These are phyloP conservation scores for Chimonanthus praecox DNA, from an alignment of 164 flowering plant species.

Conservation along the genomic window DNA sequence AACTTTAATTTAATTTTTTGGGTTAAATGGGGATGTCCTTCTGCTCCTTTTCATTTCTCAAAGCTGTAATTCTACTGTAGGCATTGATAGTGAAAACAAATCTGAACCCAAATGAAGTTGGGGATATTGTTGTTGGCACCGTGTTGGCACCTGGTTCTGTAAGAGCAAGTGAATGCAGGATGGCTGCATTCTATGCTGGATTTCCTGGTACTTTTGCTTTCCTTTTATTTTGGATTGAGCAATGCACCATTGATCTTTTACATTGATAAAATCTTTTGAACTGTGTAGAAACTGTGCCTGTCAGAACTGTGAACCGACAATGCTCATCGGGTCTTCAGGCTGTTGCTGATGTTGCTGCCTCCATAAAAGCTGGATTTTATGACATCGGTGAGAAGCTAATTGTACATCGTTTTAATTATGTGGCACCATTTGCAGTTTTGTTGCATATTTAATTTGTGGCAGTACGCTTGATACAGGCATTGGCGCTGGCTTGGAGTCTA, in stretches of 20 bases:
- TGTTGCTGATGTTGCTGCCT: conserved; percentile 99
- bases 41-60: not conserved
- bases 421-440: not conserved
- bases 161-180: conserved; percentile 93
- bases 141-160: conserved; percentile 89
- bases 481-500: conserved; percentile 94
- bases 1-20: not conserved
- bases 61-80: conserved; percentile 26
- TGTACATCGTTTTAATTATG: not conserved
- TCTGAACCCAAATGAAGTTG: conserved; percentile 82
- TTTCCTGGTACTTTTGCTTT: conserved; percentile 62
- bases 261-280: not conserved
- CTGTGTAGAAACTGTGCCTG: conserved; percentile 74
- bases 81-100: conserved; percentile 87
- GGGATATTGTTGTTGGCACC: conserved; percentile 93
- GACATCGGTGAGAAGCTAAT: conserved; percentile 61
- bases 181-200: conserved; percentile 99
- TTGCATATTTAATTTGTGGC: not conserved
- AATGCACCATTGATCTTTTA: not conserved
- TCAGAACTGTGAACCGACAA: conserved; percentile 93
- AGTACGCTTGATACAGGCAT: conserved; percentile 48
- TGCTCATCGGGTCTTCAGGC: conserved; percentile 99
- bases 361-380: conserved; percentile 94
- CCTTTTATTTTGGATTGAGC: not conserved
- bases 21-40: not conserved